Base-by-base conservation (phyloP, 768 basidiomycete genomes). In the Dioszegia crocea region DNA sequence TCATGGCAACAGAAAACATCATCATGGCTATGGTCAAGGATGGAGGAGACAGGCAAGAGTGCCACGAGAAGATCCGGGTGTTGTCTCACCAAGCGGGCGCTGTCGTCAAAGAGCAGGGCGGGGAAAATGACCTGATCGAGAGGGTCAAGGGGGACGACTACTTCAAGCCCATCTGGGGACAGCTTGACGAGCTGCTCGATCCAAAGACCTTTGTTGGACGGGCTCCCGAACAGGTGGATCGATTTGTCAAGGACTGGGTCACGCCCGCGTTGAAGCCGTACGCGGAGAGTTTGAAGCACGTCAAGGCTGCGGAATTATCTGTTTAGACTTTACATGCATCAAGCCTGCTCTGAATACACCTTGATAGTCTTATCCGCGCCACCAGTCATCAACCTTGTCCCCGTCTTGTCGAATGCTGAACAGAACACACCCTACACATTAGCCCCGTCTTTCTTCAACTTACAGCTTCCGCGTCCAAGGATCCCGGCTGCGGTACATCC, bases 1-100 rank as follows among this genome's bases (percentile, higher is more conserved):
- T 98, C 83, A 98, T 99, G 96, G 92, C 94, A 3, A 99, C 96
- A 1, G 96, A 99, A 78, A 99, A 99, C 77, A 83, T 99, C 78
- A 98, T 98, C 79, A 98, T 99, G 96, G 91, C 91, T 1, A 84
- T 99, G 41, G 96, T 98, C 62, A 96, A 80, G 62, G 72, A 89
- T 78, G 91, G 91, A 21, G 94, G 93, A 0, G 93, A 98, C 78
- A 83, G 96, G 31, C 96, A 98, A 75, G 91, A 91, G 78, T 91
- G 91, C 8, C 96, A 98, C 75, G 96, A 97, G 79, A 88, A 89
- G 79, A 91, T 97, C 72, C 81, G 94, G 59, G 89, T 97, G 11
- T 82, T 98, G 14, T 93, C 91, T 11, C 96, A 99, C 73, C 86
- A 97, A 78, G 94, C 96, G 0, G 92, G 86, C 0, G 82, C 88